Conservation (phyloP, 2,329 filamentous ascomycete species). For the Rutstroemia sp. region DNA sequence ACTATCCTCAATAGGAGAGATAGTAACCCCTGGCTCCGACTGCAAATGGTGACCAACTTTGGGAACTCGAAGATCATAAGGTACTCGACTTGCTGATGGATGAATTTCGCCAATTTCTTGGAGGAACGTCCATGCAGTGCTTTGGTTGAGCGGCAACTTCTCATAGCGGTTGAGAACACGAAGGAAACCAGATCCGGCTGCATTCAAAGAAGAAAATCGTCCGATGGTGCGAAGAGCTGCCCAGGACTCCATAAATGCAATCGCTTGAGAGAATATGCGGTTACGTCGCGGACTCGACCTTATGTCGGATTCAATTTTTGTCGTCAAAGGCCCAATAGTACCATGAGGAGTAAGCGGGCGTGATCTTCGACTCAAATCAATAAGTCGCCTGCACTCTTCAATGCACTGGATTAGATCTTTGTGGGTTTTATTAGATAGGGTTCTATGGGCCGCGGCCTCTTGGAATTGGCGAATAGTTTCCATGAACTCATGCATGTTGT, state of each 20-base stretch:
- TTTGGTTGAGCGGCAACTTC: conserved; percentile 35
- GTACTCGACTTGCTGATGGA: conserved; percentile 61
- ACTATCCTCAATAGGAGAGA: conserved; percentile 35
- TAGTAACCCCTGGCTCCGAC: conserved; percentile 25
- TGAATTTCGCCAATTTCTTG: conserved; percentile 67
- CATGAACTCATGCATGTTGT: conserved; percentile 40
- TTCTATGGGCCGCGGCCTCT: not conserved
- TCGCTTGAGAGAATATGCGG: conserved; percentile 11
- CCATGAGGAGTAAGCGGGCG: conserved; percentile 45
- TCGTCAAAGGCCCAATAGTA: conserved; percentile 35
- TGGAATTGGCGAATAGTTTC: conserved; percentile 35
- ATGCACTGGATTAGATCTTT: conserved; percentile 35
- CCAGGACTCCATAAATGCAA: conserved; percentile 61
- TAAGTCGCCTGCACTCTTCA: conserved; percentile 39
- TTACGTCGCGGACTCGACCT: not conserved
- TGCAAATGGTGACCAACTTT: conserved; percentile 32
- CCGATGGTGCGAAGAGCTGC: conserved; percentile 49
- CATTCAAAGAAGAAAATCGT: conserved; percentile 44
- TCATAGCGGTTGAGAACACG: conserved; percentile 55
- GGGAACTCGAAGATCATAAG: conserved; percentile 53
- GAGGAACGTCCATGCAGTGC: conserved; percentile 56
- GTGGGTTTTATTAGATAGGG: not conserved
- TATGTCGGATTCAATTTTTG: conserved; percentile 8
- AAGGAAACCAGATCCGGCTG: conserved; percentile 57
- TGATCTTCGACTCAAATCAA: conserved; percentile 43